Conservation (phyloP, 1,139 yeast species). For the Pichia sp. region DNA sequence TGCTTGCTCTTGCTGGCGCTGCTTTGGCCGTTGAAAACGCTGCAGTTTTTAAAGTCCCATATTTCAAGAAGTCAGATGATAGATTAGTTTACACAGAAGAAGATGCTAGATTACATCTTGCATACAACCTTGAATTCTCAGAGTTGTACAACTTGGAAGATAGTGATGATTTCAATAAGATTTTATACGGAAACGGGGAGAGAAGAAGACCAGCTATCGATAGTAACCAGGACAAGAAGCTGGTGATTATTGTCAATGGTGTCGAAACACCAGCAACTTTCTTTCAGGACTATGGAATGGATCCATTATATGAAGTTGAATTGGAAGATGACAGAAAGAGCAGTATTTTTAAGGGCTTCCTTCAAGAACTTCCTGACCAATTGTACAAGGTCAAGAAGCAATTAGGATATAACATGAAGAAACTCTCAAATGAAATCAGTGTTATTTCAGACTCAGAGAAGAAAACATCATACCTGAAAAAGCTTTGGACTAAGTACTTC, state of each 20-base stretch:
- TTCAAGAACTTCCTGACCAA: no score
- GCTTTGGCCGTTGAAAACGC: conserved; percentile 18
- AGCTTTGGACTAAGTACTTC: no score
- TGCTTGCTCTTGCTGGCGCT: conserved; percentile 5
- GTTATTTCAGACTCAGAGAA: no score
- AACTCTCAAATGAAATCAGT: no score
- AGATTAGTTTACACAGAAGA: conserved; percentile 16
- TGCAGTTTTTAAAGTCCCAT: conserved; percentile 22
- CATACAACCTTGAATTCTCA: conserved; percentile 37
- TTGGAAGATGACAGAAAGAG: background rate
- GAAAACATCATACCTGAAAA: no score
- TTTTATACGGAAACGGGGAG: conserved; percentile 20
- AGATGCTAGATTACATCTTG: conserved; percentile 30
- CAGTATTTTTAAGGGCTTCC: background rate
- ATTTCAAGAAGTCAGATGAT: background rate
- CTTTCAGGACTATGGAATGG: conserved; percentile 19
- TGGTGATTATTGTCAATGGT: conserved; percentile 37
- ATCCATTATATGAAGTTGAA: conserved; percentile 14
- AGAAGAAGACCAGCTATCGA: background rate
- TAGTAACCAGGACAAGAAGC: conserved; percentile 26
- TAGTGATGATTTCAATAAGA: conserved; percentile 23
- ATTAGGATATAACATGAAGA: no score
- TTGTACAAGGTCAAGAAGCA: no score
- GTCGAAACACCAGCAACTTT: conserved; percentile 29
- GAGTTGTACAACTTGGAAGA: conserved; percentile 30